Evolutionary conservation across 805 yeast species (phyloP), one percentile per base, ranked within the genome.

Genomic region (Myxozyma mucilagina): DNA sequence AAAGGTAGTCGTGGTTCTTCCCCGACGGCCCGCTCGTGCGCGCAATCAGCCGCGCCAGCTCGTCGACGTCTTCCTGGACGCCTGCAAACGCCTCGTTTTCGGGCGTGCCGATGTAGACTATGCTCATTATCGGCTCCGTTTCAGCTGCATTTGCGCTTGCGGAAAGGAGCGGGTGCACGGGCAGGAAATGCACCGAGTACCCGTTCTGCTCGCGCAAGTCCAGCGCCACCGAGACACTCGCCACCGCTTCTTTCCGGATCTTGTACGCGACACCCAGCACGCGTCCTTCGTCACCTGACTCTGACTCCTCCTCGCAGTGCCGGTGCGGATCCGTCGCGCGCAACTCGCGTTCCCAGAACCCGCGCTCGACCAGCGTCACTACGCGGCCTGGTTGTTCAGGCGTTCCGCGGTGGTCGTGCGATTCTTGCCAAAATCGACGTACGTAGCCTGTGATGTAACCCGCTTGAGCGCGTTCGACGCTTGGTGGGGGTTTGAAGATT

Each of bases 141-240:
- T 50, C 45, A 55, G 51, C 32, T 14, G 56, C 16, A 10, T 35
- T 36, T n/a, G 39, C 29, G 38, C 2, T 20, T 20, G 47, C 49
- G 36, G 24, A 44, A 38, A n/a, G n/a, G n/a, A n/a, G 29, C 2
- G 58, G 32, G 36, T 52, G 68, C 38, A 90, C 89, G 4, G 83
- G 84, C 2, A 90, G 86, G 24, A 78, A 74, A 65, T 88, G 90
- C 1, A 84, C 77, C 0, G 90, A 78, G 73, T 92, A 92, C 0
- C 97, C 98, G 70, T 90, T 91, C 72, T 90, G 91, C 68, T 92
- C 98, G 57, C 98, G 78, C 13, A 83, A 79, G 67, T 92, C 96
- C 53, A 92, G 78, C 67, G 90, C 87, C 14, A 81, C 85, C 36
- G 78, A 77, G 16, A 90, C 94, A 59, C 81, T 81, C 4, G 73